Conservation (phyloP, 805 yeast genomes). For the Kuraishia borneana region DNA sequence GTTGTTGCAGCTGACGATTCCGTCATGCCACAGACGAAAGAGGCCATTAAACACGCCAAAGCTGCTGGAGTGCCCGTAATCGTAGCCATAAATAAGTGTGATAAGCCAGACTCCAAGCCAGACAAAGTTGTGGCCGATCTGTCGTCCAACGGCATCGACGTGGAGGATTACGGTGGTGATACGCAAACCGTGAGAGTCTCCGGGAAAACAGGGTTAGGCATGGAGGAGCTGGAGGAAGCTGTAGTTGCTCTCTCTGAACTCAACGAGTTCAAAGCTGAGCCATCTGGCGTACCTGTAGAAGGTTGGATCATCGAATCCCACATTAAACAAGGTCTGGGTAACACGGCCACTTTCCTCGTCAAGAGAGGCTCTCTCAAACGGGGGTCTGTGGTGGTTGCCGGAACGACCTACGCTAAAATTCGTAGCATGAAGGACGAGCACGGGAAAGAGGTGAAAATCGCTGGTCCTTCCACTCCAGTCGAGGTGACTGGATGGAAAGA, state of each 20-base stretch:
- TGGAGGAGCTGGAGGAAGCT: constrained; percentile 85
- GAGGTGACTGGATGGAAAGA: constrained; percentile 93
- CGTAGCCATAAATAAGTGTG: constrained; percentile 91
- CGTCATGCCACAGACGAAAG: constrained; percentile 94
- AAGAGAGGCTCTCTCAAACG: constrained; percentile 64
- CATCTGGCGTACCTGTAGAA: constrained; percentile 42
- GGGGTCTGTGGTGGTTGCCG: constrained; percentile 76
- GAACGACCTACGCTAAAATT: constrained; percentile 78
- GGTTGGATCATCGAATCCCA: constrained; percentile 89
- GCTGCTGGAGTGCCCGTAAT: constrained; percentile 72
- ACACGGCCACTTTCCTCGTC: constrained; percentile 75
- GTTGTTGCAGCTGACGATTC: constrained; percentile 98
- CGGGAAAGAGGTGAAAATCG: constrained; percentile 51
- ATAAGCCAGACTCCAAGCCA: constrained; percentile 63
- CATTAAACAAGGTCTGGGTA: constrained; percentile 72
- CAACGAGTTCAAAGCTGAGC: constrained; percentile 61
- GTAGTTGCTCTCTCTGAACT: constrained; percentile 77
- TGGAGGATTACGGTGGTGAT: constrained; percentile 93
- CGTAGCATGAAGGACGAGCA: constrained; percentile 65
- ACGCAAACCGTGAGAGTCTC: constrained; percentile 81
- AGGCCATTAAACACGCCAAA: constrained; percentile 89
- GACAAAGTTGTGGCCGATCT: constrained; percentile 73
- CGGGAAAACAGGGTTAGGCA: constrained; percentile 82
- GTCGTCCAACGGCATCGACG: constrained; percentile 65
- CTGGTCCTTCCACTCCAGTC: constrained; percentile 83